Evolutionary conservation across 306 rosid species (phyloP), one percentile per base, ranked within the genome.

Genomic region (Glycine tomentella): DNA sequence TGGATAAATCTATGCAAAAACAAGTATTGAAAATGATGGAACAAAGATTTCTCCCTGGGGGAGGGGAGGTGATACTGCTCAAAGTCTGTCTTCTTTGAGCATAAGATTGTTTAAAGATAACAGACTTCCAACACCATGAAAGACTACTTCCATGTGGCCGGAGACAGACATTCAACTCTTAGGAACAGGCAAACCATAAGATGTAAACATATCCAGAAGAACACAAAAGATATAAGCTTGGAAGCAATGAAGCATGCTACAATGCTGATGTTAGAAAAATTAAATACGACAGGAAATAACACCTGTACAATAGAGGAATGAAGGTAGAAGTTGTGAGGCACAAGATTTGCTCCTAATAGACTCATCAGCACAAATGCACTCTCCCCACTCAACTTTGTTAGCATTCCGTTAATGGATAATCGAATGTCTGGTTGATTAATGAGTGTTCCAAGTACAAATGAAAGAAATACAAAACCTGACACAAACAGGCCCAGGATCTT

Each of bases 251-350:
- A 25, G 75, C 15, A 65, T 66, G 44, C 56, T 3, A 53, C 17
- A 25, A 34, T 31, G 59, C n/a, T 44, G 8, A 65, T 72, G 71
- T 46, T 55, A 77, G 66, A 65, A 68, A 52, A 16, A 51, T 4
- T 42, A 87, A 36, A 46, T 45, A 72, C 9, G 40, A 71, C 69
- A 79, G 68, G 53, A 78, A 87, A 49, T 75, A 69, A 85, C 84
- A 96, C 99, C 98, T 92, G 95, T 84, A 96, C 97, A 83, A 96
- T 77, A 65, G 94, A 90, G 56, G 99, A 96, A 88, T 96, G 94
- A 78, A 96, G 92, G 88, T 93, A 93, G 74, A 96, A 86, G 85
- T 91, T 93, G 85, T 96, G 99, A 84, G 99, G 99, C 88, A 93
- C 91, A 76, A 96, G 85, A 78, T 87, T 92, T 78, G 99, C 97